Base-by-base conservation (phyloP, 2,329 filamentous ascomycete species). In the Colletotrichum incanum region DNA sequence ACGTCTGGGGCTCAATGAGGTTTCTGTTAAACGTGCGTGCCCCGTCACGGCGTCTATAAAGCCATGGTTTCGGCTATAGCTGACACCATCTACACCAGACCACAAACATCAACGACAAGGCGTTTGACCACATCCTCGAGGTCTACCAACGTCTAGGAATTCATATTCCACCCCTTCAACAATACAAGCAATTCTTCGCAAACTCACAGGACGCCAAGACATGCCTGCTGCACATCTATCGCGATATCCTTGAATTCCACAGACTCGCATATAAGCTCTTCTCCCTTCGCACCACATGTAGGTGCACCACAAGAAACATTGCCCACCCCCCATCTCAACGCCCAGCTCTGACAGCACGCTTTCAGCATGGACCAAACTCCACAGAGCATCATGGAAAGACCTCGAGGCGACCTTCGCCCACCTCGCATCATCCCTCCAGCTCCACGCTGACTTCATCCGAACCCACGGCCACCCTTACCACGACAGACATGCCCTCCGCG, bases 1-100 rank as follows among this genome's bases (percentile, higher is more conserved):
- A 65, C n/a, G 74, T 80, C 43, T 80, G 79, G 79, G 79, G 79
- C 1, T 77, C 79, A 1, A 73, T 77, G n/a, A 67, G 71, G 11
- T 77, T 74, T 26, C 73, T 79, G 14, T 58, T 79, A 20, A 63
- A 76, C 65, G 77, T 77, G 20, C 7, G 39, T 37, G 8, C 18
- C 8, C 16, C 11, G 43, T 9, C 11, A 0, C 28, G 0, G 12
- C 5, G 6, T 16, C 31, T 2, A 50, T 1, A 23, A 1, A 65
- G 2, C 14, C 26, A 18, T 50, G 1, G 23, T 14, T 26, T 50
- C 11, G 20, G n/a, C 23, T 12, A 45, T 18, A 5, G 39, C 62
- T 56, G 20, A 56, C 20, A 47, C 26, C n/a, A 6, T 26, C 18
- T 18, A 23, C 39, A 4, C 45, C 28, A 65, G 67, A 58, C 58